Percentiles rank a stretch among this genome's conserved stretches.
Evolutionary conservation across 306 rosid genomes (phyloP).

Genomic region (Lithocarpus polystachyus): DNA sequence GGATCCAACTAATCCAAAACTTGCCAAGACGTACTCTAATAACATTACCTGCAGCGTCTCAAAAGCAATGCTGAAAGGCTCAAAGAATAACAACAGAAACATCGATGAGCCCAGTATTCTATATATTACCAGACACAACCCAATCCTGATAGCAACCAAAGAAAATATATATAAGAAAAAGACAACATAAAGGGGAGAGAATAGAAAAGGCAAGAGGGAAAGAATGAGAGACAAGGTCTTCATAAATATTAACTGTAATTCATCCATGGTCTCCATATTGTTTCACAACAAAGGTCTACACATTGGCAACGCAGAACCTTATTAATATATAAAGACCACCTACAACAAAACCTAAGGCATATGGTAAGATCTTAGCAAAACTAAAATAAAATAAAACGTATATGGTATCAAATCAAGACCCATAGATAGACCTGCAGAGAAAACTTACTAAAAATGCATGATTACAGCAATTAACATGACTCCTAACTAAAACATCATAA

Average conservation of each 20-base stretch:
- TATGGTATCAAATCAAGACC: background rate
- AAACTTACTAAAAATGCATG: background rate
- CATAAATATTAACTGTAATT: background rate
- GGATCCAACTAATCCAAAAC: constrained; percentile 19
- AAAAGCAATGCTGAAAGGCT: constrained; percentile 86
- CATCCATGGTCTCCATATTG: background rate
- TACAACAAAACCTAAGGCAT: background rate
- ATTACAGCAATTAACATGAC: background rate
- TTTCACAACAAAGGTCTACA: background rate
- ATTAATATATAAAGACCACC: background rate
- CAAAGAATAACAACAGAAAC: constrained; percentile 84
- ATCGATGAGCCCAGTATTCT: constrained; percentile 51
- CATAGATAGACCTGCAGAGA: background rate
- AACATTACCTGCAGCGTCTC: constrained; percentile 88
- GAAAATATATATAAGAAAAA: constrained; percentile 13
- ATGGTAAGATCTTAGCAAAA: too few species aligned
- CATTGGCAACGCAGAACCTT: background rate
- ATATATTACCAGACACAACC: constrained; percentile 68
- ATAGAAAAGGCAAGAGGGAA: background rate
- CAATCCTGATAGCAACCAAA: constrained; percentile 61
- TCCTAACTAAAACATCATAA: background rate
- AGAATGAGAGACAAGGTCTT: background rate
- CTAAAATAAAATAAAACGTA: too few species aligned
- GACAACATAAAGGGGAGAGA: background rate
- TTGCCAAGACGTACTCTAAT: constrained; percentile 11